A percentile compares a stretch with the other conserved stretches of the same genome.
Evolutionary conservation across 495 filamentous ascomycete genomes (phyloP).

Genomic region (Penicillium fimorum): DNA sequence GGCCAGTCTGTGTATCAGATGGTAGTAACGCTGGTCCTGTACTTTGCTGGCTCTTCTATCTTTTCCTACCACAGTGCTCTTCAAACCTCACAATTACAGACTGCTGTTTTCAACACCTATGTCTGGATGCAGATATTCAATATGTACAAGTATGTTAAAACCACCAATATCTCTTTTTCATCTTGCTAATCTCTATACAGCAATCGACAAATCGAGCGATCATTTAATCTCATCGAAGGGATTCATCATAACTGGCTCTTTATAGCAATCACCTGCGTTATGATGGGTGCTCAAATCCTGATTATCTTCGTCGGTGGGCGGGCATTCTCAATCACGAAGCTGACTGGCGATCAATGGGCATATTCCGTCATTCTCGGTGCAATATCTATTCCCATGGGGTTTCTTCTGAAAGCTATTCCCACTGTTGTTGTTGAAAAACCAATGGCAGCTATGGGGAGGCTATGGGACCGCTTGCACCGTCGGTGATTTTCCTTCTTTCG

Average conservation of each 20-base stretch:
- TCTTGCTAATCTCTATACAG: conserved; percentile 29
- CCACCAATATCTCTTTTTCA: background rate
- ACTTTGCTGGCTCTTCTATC: conserved; percentile 61
- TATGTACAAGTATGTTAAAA: conserved; percentile 37
- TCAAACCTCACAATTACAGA: conserved; percentile 42
- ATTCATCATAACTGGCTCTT: conserved; percentile 71
- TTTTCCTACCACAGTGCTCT: conserved; percentile 29
- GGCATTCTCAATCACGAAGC: conserved; percentile 53
- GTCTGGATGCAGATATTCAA: conserved; percentile 87
- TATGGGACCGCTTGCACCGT: background rate
- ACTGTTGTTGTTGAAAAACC: conserved; percentile 4
- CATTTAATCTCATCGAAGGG: conserved; percentile 76
- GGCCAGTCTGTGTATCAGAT: conserved; percentile 73
- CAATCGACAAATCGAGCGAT: conserved; percentile 72
- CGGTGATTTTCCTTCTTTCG: background rate
- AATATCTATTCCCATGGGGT: conserved; percentile 59
- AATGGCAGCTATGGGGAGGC: background rate
- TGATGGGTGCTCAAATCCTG: conserved; percentile 66
- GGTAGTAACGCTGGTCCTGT: conserved; percentile 60
- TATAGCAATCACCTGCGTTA: conserved; percentile 65
- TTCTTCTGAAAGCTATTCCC: conserved; percentile 1
- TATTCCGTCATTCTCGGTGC: conserved; percentile 60
- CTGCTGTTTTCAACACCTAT: conserved; percentile 73
- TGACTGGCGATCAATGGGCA: conserved; percentile 61
- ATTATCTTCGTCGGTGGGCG: conserved; percentile 64